These are phyloP conservation scores for Singerocomus rubriflavus DNA, from an alignment of 1,284 basidiomycete genomes.

Conservation along the genomic window DNA sequence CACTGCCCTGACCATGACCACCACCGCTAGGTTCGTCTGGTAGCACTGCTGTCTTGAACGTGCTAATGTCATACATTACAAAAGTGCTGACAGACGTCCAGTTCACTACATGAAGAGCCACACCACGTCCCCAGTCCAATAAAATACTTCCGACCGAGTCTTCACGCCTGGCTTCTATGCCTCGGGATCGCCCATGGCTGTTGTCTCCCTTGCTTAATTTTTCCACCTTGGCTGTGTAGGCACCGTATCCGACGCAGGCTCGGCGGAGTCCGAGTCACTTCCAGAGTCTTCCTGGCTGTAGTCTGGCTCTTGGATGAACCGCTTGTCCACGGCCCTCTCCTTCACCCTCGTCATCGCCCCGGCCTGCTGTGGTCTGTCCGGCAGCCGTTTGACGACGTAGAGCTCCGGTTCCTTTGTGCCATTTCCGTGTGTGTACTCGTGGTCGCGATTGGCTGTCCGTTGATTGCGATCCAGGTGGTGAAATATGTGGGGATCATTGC, in stretches of 20 bases:
- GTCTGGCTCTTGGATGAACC: constrained; percentile 27
- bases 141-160: neutral
- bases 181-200: constrained; percentile 5
- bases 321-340: constrained; percentile 8
- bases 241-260: constrained; percentile 12
- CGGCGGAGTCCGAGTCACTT: constrained; percentile 6
- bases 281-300: constrained; percentile 23
- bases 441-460: constrained; percentile 20
- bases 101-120: neutral
- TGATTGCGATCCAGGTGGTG: constrained; percentile 34
- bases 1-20: neutral
- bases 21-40: neutral
- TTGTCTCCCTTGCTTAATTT: constrained; percentile 4
- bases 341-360: neutral
- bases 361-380: neutral
- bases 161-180: constrained; percentile 1
- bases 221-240: constrained; percentile 10
- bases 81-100: neutral
- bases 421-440: constrained; percentile 3
- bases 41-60: neutral
- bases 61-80: neutral
- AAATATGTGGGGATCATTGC: constrained; percentile 26
- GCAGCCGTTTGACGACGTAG: neutral
- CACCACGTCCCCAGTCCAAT: neutral
- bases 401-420: neutral